Evolutionary conservation across 225 moss, liverwort and hornwort genomes (phyloP), one percentile per base, ranked within the genome.

Genomic region (Climacium dendroides): DNA sequence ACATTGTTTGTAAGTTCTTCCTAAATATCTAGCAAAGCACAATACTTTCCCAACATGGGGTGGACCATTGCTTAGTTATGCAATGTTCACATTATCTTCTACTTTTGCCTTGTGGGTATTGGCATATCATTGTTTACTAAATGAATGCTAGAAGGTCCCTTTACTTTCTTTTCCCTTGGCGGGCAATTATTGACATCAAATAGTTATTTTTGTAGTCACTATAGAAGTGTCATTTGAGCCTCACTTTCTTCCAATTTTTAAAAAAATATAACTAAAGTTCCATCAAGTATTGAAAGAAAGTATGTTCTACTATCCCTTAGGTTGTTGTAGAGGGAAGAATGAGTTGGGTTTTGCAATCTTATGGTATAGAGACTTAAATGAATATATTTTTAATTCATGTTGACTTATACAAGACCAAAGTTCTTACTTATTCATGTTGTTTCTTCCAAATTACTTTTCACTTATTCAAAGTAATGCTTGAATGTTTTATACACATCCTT

Each of bases 1-100:
- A 3, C 39, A n/a, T 6, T 9, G 34, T 0, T 4, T 0, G 5
- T 34, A 64, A 64, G 15, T 29, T 7, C 15, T 3, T 29, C 4
- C 4, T 2, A 19, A 0, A 3, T 19, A 65, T 65, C 18, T 64
- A 35, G 5, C 9, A 64, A 63, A 64, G 34, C 3, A 65, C 10
- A 19, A 19, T 35, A 35, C 34, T 6, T 35, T 11, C 4, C 6
- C 3, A 18, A 10, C 19, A 35, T 64, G 5, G 35, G 12, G 6
- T 32, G 3, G 10, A 64, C 35, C 3, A 64, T 35, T 64, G 35
- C 9, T 0, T 35, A 4, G 18, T 64, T 64, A 18, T 34, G 3
- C 5, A 17, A 20, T 65, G 18, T 65, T 65, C 11, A n/a, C 35
- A n/a, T n/a, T n/a, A 6, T n/a, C 20, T 35, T 65, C 2, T 35